Evolutionary conservation across 140 eudicot species (phyloP).

Genomic region (Erigeron philadelphicus): DNA sequence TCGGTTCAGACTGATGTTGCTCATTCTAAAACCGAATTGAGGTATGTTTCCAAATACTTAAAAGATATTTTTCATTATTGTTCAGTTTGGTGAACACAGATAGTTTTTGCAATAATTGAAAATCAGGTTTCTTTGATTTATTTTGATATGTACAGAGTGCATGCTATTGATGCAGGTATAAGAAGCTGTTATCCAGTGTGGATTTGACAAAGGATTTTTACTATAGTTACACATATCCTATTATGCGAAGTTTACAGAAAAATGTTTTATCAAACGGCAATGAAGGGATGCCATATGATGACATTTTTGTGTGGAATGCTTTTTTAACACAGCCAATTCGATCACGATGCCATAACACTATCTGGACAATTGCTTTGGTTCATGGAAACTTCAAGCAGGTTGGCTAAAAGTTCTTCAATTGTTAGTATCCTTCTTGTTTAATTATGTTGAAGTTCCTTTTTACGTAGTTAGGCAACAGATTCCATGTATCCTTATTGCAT

Average conservation of each 20-base stretch:
- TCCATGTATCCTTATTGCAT: background rate
- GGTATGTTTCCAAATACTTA: constrained; percentile 38
- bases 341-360: constrained; percentile 71
- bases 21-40: constrained; percentile 76
- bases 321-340: constrained; percentile 73
- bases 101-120: no score
- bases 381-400: constrained; percentile 98
- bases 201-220: constrained; percentile 92
- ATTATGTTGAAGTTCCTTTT: constrained; percentile 13
- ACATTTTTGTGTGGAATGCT: constrained; percentile 92
- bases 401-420: constrained; percentile 13
- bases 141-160: constrained; percentile 14
- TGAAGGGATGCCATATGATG: constrained; percentile 77
- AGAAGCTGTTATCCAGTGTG: constrained; percentile 84
- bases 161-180: constrained; percentile 64
- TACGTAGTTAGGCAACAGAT: constrained; percentile 1
- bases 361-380: constrained; percentile 88
- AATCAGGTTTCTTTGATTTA: constrained; percentile 9
- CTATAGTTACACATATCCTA: constrained; percentile 90
- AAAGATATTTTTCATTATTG: background rate
- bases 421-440: constrained; percentile 6
- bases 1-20: constrained; percentile 86
- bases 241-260: constrained; percentile 85
- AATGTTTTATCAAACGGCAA: constrained; percentile 60
- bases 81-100: no score